A percentile compares a stretch with the other conserved stretches of the same genome.
These are phyloP conservation scores for Porphyrellus sp. DNA, from an alignment of 1,284 basidiomycete genomes.

Conservation along the genomic window DNA sequence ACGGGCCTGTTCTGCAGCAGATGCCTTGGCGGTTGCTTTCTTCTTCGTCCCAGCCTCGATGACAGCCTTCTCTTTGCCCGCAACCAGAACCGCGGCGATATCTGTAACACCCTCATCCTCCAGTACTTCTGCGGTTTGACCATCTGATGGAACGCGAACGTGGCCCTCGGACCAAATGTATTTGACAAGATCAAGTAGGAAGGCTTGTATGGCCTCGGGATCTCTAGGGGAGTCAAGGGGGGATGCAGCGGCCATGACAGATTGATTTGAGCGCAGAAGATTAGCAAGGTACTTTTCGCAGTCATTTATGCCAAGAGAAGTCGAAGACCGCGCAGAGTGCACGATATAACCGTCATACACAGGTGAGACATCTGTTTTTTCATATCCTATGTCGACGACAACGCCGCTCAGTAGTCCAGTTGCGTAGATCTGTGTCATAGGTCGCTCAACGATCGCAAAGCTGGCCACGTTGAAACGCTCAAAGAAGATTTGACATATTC, in stretches of 20 bases:
- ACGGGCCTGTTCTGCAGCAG: conserved; percentile 75
- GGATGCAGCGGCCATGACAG: conserved; percentile 61
- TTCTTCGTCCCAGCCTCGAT: conserved; percentile 80
- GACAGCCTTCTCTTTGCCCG: conserved; percentile 77
- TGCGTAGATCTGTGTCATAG: conserved; percentile 82
- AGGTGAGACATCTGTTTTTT: conserved; percentile 74
- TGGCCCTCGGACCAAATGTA: conserved; percentile 60
- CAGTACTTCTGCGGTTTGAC: conserved; percentile 53
- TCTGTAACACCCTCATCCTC: conserved; percentile 87
- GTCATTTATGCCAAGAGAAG: conserved; percentile 67
- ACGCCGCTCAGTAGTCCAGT: conserved; percentile 77
- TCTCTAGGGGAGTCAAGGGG: conserved; percentile 48
- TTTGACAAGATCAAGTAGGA: conserved; percentile 56
- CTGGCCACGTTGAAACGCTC: conserved; percentile 93
- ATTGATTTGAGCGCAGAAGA: conserved; percentile 64
- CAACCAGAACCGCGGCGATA: conserved; percentile 78
- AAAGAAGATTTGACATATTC: conserved; percentile 85
- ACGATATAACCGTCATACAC: conserved; percentile 78
- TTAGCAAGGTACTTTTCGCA: conserved; percentile 76
- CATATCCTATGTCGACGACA: conserved; percentile 81
- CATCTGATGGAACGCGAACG: conserved; percentile 68
- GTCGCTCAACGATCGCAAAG: conserved; percentile 80
- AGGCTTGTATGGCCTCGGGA: conserved; percentile 44
- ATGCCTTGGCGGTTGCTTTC: conserved; percentile 69
- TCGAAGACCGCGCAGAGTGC: conserved; percentile 55